Percentiles rank a stretch among this genome's conserved stretches.
Evolutionary conservation across 1,284 basidiomycete genomes (phyloP).

Genomic region (Cryptococcus floricola): DNA sequence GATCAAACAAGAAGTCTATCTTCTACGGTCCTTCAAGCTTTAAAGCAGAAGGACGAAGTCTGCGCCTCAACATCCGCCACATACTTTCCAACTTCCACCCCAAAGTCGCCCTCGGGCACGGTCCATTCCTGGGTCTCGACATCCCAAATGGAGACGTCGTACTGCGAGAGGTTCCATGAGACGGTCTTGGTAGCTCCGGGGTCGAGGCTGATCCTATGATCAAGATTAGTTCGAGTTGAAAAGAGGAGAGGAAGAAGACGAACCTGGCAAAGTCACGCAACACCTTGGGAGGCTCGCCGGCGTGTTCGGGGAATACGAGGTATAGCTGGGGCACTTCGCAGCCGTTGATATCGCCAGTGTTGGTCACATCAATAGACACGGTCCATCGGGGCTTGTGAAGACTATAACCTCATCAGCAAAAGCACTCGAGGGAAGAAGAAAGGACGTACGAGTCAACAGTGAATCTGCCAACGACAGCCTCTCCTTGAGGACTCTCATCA

Average conservation of each 20-base stretch:
- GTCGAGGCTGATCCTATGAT: constrained; percentile 35
- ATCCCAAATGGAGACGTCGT: constrained; percentile 51
- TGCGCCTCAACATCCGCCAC: constrained; percentile 12
- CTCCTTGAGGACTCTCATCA: neutral
- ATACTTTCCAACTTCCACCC: constrained; percentile 32
- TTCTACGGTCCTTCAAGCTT: no score
- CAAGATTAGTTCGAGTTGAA: no score
- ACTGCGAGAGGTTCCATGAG: constrained; percentile 42
- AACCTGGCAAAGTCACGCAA: constrained; percentile 25
- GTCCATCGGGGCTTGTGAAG: constrained; percentile 44
- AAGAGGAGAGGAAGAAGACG: no score
- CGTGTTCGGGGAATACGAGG: constrained; percentile 40
- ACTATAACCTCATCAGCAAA: constrained; percentile 5
- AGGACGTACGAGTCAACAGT: constrained; percentile 4
- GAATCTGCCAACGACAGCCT: neutral
- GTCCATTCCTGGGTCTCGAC: constrained; percentile 43
- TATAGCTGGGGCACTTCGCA: constrained; percentile 50
- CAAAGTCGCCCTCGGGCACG: constrained; percentile 45
- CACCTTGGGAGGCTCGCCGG: constrained; percentile 47
- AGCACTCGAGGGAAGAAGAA: neutral
- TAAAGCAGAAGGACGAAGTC: constrained; percentile 1
- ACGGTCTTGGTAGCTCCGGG: constrained; percentile 37
- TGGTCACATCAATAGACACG: constrained; percentile 49
- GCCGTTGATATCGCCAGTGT: constrained; percentile 49
- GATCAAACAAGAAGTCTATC: no score